These are phyloP conservation scores for Leishmania braziliensis DNA, from an alignment of 208 protist species.

Conservation along the genomic window DNA sequence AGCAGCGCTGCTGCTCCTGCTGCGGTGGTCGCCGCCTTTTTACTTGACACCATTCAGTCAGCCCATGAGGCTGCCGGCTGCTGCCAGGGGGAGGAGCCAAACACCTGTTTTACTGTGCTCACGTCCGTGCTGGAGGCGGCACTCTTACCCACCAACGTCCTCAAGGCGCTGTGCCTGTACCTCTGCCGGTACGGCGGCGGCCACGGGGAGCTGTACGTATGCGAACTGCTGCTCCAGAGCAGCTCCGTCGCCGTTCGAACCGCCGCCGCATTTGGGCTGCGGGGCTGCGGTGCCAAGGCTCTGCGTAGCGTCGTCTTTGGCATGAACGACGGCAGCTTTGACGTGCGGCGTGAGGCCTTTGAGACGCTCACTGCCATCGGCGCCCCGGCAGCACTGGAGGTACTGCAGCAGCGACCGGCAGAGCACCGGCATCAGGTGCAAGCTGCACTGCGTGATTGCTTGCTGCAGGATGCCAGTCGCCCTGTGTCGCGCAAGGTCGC, in stretches of 20 bases:
- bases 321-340: conserved; percentile 55
- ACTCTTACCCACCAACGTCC: conserved; percentile 46
- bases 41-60: neutral
- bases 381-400: conserved; percentile 29
- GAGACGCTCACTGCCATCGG: conserved; percentile 54
- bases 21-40: neutral
- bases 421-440: conserved; percentile 53
- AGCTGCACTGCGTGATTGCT: conserved; percentile 56
- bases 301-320: conserved; percentile 60
- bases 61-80: conserved; percentile 45
- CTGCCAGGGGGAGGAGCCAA: conserved; percentile 41
- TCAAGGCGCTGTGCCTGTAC: conserved; percentile 58
- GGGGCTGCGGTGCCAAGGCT: conserved; percentile 58
- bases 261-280: conserved; percentile 65
- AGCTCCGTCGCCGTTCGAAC: conserved; percentile 31
- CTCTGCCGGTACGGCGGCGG: conserved; percentile 64
- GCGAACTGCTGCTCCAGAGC: conserved; percentile 53
- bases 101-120: conserved; percentile 53
- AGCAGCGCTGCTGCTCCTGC: neutral
- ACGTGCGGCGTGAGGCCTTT: conserved; percentile 61
- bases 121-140: conserved; percentile 47
- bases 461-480: conserved; percentile 55
- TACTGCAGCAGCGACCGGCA: conserved; percentile 45
- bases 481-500: conserved; percentile 32
- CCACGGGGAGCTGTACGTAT: conserved; percentile 66